phyloP scores from a whole-genome alignment of 2,329 filamentous ascomycete genomes.

The Neoscytalidium dimidiatum region DNA sequence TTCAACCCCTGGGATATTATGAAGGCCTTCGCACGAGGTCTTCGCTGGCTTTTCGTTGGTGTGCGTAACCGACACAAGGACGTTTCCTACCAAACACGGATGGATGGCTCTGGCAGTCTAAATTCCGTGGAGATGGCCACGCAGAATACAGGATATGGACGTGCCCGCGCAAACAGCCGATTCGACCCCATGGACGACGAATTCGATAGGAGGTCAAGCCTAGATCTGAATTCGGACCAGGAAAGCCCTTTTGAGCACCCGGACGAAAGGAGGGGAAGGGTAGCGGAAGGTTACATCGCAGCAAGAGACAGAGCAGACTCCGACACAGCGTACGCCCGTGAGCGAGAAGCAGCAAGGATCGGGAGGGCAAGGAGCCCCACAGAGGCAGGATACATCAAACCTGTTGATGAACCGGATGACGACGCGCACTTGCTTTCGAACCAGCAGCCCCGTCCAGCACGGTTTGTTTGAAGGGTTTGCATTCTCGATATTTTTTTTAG shows the following conservation, averaged over 20 bases:
- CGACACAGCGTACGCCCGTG: slow-evolving; percentile 9
- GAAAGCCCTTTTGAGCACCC: slow-evolving; percentile 18
- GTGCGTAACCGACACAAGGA: slow-evolving; percentile 58
- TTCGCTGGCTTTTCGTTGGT: slow-evolving; percentile 80
- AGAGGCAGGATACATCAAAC: slow-evolving; percentile 12
- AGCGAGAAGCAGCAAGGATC: slow-evolving; percentile 4
- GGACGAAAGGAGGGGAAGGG: slow-evolving; percentile 15
- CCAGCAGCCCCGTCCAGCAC: not conserved
- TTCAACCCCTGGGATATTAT: slow-evolving; percentile 82
- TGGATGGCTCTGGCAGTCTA: slow-evolving; percentile 9
- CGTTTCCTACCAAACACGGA: slow-evolving; percentile 35
- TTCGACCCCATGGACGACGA: slow-evolving; percentile 15
- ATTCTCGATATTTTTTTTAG: not conserved
- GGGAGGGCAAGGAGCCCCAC: slow-evolving; percentile 9
- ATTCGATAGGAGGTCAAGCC: slow-evolving; percentile 14
- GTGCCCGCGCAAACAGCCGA: slow-evolving; percentile 3
- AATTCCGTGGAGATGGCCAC: slow-evolving; percentile 17
- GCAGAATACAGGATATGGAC: slow-evolving; percentile 1
- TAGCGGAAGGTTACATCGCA: slow-evolving; percentile 13
- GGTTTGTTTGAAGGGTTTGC: not conserved
- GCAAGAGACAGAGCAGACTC: slow-evolving; percentile 10
- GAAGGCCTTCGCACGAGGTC: slow-evolving; percentile 75
- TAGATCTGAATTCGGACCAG: slow-evolving; percentile 10
- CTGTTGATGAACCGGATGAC: not conserved
- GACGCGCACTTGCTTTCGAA: slow-evolving; percentile 8